Evolutionary conservation across 129 eudicot genomes (phyloP), one percentile per base, ranked within the genome.

Genomic region (Solidago caesia): DNA sequence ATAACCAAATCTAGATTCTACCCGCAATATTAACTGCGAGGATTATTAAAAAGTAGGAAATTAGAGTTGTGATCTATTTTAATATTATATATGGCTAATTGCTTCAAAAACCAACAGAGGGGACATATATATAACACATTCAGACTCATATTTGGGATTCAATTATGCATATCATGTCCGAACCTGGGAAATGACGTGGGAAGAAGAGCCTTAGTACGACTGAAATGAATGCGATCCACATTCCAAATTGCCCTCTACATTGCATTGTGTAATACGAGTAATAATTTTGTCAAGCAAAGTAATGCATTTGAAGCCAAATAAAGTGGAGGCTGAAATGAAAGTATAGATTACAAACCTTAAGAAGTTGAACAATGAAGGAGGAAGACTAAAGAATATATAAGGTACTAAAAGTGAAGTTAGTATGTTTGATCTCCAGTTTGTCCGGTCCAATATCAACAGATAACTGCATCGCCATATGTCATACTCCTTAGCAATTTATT

Each of bases 361-460:
- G 60, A 92, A 84, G 74, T 74, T 13, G 80, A 92, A 89, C 8
- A 86, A 44, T 6, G 67, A 79, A 4, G 69, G 49, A 25, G 96
- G 98, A 42, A 89, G 80, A 77, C 92, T 87, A 59, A 92, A 80
- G 85, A 87, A 92, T 62, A 89, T 85, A 25, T 89, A 89, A 7
- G 98, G 98, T 48, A 89, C 83, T 56, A 92, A 81, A 56, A 92
- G 98, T 53, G 89, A 79, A 0, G 98, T 89, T 64, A 86, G 79
- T 90, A 92, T 89, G 84, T 89, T 89, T 27, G 92, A 75, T 83
- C 88, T 81, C 98, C 98, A 92, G 72, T 92, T 87, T 60, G 95
- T 87, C 42, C 96, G 86, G 71, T 89, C 98, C 89, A 92, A 68
- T 74, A 92, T 84, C 90, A 92, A 80, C 85, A 92, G 62, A 76